Percentiles rank a stretch among this genome's conserved stretches.
phyloP scores from a whole-genome alignment of 2,329 filamentous ascomycete species.

The Ophiostoma sp. region DNA sequence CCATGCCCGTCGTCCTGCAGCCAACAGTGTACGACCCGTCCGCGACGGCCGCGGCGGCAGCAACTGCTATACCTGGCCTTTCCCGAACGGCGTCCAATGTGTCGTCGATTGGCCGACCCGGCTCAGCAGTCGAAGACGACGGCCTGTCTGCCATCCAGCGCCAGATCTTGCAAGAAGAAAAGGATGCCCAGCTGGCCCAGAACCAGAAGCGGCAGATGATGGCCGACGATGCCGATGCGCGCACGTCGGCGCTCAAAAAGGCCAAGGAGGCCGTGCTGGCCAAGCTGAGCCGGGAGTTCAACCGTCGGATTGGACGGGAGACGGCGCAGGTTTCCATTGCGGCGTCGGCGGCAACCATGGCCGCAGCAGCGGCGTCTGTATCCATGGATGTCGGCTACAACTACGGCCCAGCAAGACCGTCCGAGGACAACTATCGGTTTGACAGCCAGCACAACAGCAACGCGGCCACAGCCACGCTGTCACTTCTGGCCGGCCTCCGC shows the following conservation, averaged over 20 bases:
- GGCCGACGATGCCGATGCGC: constrained; percentile 58
- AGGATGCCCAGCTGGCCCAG: constrained; percentile 42
- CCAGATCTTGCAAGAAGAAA: constrained; percentile 55
- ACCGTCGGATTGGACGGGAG: constrained; percentile 30
- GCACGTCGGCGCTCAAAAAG: constrained; percentile 56
- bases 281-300: constrained; percentile 58
- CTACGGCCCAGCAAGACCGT: constrained; percentile 24
- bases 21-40: constrained; percentile 58
- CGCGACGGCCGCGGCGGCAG: constrained; percentile 23
- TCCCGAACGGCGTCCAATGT: constrained; percentile 17
- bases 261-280: constrained; percentile 62
- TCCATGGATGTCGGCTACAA: constrained; percentile 33
- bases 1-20: constrained; percentile 55
- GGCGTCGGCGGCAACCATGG: constrained; percentile 20
- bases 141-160: constrained; percentile 60
- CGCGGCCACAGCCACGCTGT: constrained; percentile 34
- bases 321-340: constrained; percentile 23
- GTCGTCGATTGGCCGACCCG: constrained; percentile 26
- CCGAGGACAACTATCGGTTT: background rate
- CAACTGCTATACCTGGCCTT: background rate
- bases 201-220: constrained; percentile 43
- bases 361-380: constrained; percentile 24
- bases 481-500: constrained; percentile 40
- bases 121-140: constrained; percentile 37
- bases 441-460: background rate